Base-by-base conservation (phyloP, 768 basidiomycete species). In the Termitomyces sp. region DNA sequence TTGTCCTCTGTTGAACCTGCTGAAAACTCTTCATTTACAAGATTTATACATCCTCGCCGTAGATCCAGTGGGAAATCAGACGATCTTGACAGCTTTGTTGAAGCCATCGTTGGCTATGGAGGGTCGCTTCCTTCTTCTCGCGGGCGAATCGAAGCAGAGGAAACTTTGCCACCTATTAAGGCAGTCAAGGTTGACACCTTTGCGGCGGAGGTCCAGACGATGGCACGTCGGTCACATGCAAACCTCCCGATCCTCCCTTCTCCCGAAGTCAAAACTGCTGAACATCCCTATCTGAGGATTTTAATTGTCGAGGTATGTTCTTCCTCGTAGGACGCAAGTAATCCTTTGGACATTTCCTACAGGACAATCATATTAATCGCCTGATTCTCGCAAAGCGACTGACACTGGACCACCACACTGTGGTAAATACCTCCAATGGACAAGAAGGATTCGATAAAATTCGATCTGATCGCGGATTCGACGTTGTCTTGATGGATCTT, bases 401-500 rank as follows among this genome's bases (percentile, higher is more conserved):
- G 49, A 73, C 75, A 14, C 72, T 83, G 60, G 85, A 84, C 62
- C 86, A 85, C 0, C 87, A 91, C 59, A 75, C 67, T 12, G 86
- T 91, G 5, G 72, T 83, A 10, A 79, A 80, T 53, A 82, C 83
- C 1, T 83, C 80, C 1, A 90, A 94, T 64, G 90, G 91, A 3
- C 87, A 87, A 67, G 88, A 91, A 63, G 84, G 81, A 0, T 73
- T 90, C 1, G 83, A 88, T 37, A 74, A 75, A 58, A 71, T 90
- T 26, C 67, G 76, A 52, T 65, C 69, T 0, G 87, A 90, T 65
- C 72, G 74, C 40, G 73, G 78, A 3, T 87, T 89, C 62, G 89
- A 94, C 64, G 78, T 78, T 55, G 74, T 92, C 15, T 72, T 94
- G 46, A 94, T 92, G 91, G 90, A 92, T 66, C 82, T 92, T 11